These are phyloP conservation scores for Sclerotinia glacialis DNA, from an alignment of 2,329 filamentous ascomycete genomes.

Conservation along the genomic window DNA sequence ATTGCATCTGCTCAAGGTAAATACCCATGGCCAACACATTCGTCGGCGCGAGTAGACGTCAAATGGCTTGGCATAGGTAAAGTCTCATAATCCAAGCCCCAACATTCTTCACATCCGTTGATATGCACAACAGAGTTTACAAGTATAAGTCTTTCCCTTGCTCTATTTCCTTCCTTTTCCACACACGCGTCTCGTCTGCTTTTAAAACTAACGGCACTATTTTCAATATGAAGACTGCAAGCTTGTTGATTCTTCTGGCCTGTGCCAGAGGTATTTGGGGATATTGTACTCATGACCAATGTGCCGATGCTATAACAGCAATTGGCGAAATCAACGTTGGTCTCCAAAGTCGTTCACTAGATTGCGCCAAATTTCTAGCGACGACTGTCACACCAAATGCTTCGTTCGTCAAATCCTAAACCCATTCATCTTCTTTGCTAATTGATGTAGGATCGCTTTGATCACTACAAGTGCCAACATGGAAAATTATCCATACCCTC, in stretches of 20 bases:
- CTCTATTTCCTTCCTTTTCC: background rate
- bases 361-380: slow-evolving; percentile 9
- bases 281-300: slow-evolving; percentile 9
- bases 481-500: slow-evolving; percentile 2
- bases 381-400: slow-evolving; percentile 17
- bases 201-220: background rate
- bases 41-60: background rate
- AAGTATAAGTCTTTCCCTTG: slow-evolving; percentile 18
- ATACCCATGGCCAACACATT: background rate
- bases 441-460: background rate
- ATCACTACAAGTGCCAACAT: slow-evolving; percentile 16
- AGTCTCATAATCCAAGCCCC: slow-evolving; percentile 1
- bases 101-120: slow-evolving; percentile 16
- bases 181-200: background rate
- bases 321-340: slow-evolving; percentile 16
- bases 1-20: background rate
- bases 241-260: slow-evolving; percentile 13
- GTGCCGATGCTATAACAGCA: slow-evolving; percentile 17
- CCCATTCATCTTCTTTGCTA: background rate
- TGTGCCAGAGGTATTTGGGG: slow-evolving; percentile 1
- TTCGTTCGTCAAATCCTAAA: slow-evolving; percentile 10
- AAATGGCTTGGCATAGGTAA: background rate
- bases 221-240: slow-evolving; percentile 20
- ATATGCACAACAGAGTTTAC: slow-evolving; percentile 10
- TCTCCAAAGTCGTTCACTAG: slow-evolving; percentile 17